Base-by-base conservation (phyloP, 163 green algal genomes). In the Chlorella variabilis region DNA sequence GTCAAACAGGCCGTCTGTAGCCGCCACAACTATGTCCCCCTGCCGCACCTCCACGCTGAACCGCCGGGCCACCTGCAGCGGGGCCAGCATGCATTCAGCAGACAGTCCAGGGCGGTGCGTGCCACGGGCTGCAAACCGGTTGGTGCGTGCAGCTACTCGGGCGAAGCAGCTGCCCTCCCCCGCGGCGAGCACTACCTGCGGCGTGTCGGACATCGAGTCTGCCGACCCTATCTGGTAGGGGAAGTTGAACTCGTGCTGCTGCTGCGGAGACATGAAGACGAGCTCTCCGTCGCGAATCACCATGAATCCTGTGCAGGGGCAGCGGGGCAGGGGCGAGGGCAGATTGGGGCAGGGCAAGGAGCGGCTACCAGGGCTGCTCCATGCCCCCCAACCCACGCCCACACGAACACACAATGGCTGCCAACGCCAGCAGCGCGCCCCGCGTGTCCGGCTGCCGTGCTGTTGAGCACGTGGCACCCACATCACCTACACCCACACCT, bases 201-300 rank as follows among this genome's bases (percentile, higher is more conserved):
- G 92, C 11, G 85, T 78, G 83, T 98, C 94, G 17, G 84, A 88
- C 84, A 92, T 90, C 2, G 83, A 89, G 67, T 93, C 92, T 36
- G 75, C 42, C 33, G 68, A 67, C 31, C 93, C 94, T 45, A 99
- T 89, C 90, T 99, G 97, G 91, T 91, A 99, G 20, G 97, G 97
- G 81, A 98, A 99, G 91, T 99, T 99, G 91, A 99, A 99, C 73
- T 90, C 89, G 88, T 99, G 97, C 90, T 99, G 96, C 91, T 98
- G 96, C 75, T 94, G 88, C 2, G 94, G 94, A 4, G 91, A 94
- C 56, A 93, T 90, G 91, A 97, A 98, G 3, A 92, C 73, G 13
- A 97, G 89, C 58, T 90, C 23, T 27, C 89, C 83, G 29, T 88
- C 78, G 15, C 95, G 89, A 20, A 98, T 71, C 21, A 98, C 76